Percentiles rank a stretch among this genome's conserved stretches.
These are phyloP conservation scores for Colletotrichum shisoi DNA, from an alignment of 2,329 filamentous ascomycete species.

Conservation along the genomic window DNA sequence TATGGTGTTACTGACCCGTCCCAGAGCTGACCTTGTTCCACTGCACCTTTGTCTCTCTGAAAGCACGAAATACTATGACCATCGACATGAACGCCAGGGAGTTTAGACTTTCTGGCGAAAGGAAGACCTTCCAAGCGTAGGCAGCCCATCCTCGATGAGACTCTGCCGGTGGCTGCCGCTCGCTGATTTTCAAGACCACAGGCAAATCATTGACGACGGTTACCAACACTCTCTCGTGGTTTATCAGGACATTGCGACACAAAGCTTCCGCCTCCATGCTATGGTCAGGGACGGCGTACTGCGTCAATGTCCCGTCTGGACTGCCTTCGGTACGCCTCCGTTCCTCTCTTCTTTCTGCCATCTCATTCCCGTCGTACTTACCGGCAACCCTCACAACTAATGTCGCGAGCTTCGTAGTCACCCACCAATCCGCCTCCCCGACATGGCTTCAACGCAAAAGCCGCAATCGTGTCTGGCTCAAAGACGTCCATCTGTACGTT, in stretches of 20 bases:
- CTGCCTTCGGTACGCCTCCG: slow-evolving; percentile 62
- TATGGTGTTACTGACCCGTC: slow-evolving; percentile 38
- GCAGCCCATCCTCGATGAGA: slow-evolving; percentile 43
- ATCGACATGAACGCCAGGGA: slow-evolving; percentile 56
- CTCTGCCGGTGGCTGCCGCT: not conserved
- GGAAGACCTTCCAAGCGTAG: slow-evolving; percentile 65
- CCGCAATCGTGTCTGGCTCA: slow-evolving; percentile 59
- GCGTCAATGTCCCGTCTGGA: slow-evolving; percentile 67
- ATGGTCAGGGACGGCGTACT: slow-evolving; percentile 64
- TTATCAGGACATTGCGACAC: slow-evolving; percentile 59
- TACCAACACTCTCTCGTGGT: slow-evolving; percentile 63
- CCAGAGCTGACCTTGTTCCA: slow-evolving; percentile 68
- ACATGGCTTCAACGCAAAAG: slow-evolving; percentile 62
- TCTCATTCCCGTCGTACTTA: slow-evolving; percentile 1
- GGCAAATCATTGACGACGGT: slow-evolving; percentile 64
- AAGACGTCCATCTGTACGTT: slow-evolving; percentile 65
- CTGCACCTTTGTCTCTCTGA: slow-evolving; percentile 65
- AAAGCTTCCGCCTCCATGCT: slow-evolving; percentile 63
- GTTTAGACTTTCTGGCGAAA: slow-evolving; percentile 58
- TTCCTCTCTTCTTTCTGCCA: not conserved
- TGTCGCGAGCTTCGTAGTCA: slow-evolving; percentile 54
- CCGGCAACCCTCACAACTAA: not conserved
- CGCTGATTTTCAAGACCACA: slow-evolving; percentile 42
- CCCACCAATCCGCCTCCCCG: slow-evolving; percentile 57
- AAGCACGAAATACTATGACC: slow-evolving; percentile 58